Evolutionary conservation across 1,139 yeast species (phyloP).

Genomic region (Pichia cactophila): DNA sequence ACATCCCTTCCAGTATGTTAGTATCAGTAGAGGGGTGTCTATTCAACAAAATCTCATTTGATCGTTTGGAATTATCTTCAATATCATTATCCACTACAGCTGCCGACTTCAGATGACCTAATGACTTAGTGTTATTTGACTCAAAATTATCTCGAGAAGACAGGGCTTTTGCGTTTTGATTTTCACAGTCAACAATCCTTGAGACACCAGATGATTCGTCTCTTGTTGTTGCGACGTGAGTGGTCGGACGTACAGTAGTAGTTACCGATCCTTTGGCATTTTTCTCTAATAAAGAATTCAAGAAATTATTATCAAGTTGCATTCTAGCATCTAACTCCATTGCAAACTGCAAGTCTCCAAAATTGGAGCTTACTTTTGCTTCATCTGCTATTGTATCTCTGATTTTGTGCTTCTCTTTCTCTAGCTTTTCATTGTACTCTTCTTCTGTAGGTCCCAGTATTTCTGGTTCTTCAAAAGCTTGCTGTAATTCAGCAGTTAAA

Average conservation of each 20-base stretch:
- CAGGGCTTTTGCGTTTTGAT: too few relatives aligned
- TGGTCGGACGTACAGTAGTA: neutral
- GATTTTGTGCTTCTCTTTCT: constrained; percentile 2
- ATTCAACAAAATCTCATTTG: too few relatives aligned
- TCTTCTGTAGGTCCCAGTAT: constrained; percentile 16
- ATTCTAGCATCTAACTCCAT: constrained; percentile 10
- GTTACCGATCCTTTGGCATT: neutral
- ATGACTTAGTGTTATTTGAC: too few relatives aligned
- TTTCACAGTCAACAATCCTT: neutral
- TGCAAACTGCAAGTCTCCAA: constrained; percentile 11
- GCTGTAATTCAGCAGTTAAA: constrained; percentile 7
- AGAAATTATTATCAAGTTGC: constrained; percentile 5
- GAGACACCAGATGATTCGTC: too few relatives aligned
- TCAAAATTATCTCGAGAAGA: neutral
- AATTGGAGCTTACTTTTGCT: neutral
- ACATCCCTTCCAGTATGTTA: too few relatives aligned
- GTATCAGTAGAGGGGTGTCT: too few relatives aligned
- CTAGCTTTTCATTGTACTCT: constrained; percentile 8
- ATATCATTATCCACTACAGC: too few relatives aligned
- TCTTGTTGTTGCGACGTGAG: too few relatives aligned
- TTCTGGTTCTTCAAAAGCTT: constrained; percentile 15
- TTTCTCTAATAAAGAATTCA: constrained; percentile 10
- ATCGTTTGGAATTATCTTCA: too few relatives aligned
- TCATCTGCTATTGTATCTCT: neutral
- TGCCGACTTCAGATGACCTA: too few relatives aligned